Base-by-base conservation (phyloP, 345 rosid genomes). In the Dimocarpus longan region DNA sequence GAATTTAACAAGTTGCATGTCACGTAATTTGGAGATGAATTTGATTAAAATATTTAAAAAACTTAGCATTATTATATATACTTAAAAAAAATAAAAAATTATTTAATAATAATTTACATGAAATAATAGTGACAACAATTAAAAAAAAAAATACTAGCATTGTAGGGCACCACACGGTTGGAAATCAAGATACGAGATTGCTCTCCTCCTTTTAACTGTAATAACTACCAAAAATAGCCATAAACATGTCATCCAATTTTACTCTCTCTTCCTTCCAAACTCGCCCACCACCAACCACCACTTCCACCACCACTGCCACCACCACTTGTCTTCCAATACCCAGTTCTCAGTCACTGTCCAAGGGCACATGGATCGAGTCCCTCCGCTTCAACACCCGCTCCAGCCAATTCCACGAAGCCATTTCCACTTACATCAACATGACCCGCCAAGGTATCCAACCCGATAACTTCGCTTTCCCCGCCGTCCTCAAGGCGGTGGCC, bases 381-480 rank as follows among this genome's bases (percentile, higher is more conserved):
- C 84, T 95, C 74, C 90, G 95, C 73, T 87, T 88, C 69, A 76
- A 83, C 54, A 82, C 90, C 77, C 88, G 92, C 19, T 86, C 93
- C 78, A 86, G 80, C 50, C 88, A 80, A 24, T 92, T 91, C 79
- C 89, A 66, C 18, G 92, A 91, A 80, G 94, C 97, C 71, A 74
- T 93, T 62, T 80, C 85, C 63, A 82, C 91, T 24, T 95, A 95
- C 86, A 73, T 82, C 68, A 78, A 88, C 6, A 95, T 95, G 95
- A 73, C 85, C 73, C 71, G 67, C 54, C 79, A 87, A 1, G 92
- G 87, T 43, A 50, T 88, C 81, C 77, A 80, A 11, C 95, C 98
- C 0, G 95, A 95, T 68, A 85, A 86, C 70, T 92, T 88, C 8
- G 92, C 88, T 42, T 92, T 92, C 89, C 99, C 99, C 8, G 94